Evolutionary conservation across 2,329 filamentous ascomycete genomes (phyloP), one percentile per base, ranked within the genome.

Genomic region (Teratosphaeria gauchensis): DNA sequence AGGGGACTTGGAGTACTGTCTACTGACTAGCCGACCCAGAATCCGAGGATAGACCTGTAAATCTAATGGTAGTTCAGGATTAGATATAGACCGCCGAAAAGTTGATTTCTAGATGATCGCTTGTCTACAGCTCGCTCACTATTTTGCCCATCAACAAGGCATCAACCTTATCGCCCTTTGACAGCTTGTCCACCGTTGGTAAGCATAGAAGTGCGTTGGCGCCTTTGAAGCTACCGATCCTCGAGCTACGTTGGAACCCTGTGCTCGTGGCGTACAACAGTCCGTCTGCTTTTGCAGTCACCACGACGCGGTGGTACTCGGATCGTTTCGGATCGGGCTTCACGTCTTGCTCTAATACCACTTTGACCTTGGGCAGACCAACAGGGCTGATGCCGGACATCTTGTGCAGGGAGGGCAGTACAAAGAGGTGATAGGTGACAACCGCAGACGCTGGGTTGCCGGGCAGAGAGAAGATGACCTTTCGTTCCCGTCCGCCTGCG

Each of bases 381-480:
- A 78, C 77, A 0, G 84, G 84, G 48, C 74, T 75, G 24, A 91
- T 77, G 0, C 92, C 94, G 11, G 84, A 81, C 65, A 88, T 80
- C 64, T 88, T 85, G 68, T 95, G 90, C 60, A 99, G 76, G 0
- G 89, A 85, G 0, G 94, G 94, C 11, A 99, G 79, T 8, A 97
- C 91, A 73, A 99, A 97, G 1, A 99, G 82, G 69, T 97, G 89
- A 68, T 95, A 90, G 0, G 92, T 95, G 9, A 97, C 94, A 1
- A 96, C 80, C 0, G 94, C 92, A 2, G 89, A 94, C 1, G 92
- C 94, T 0, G 94, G 94, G 71, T 99, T 99, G 0, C 94, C 94
- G 0, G 94, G 94, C 0, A 99, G 80, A 0, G 90, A 89, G 75
- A 99, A 99, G 64, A 99, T 84, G 59, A 87, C 80, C 69, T 89